Base-by-base conservation (phyloP, 352 stramenopile genomes). In the Pythium folliculosum region DNA sequence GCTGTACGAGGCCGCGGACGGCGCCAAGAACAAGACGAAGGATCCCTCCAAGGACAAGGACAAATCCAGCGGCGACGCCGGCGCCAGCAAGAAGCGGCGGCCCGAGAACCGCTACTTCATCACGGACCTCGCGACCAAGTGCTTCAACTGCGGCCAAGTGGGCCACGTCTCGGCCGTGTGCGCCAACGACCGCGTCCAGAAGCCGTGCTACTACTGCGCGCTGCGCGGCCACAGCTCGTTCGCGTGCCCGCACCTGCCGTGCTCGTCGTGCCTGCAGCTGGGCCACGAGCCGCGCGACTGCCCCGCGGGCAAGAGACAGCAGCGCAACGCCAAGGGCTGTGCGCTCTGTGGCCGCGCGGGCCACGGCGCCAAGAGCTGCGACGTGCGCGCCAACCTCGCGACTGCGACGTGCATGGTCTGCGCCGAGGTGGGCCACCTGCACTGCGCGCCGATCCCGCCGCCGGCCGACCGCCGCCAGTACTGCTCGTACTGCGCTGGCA, bases 71-170 rank as follows among this genome's bases (percentile, higher is more conserved):
- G 68, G 73, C 40, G 63, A 70, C 32, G 76, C 6, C 6, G 35
- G 35, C 35, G 35, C 60, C 17, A 43, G 43, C 10, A 76, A 76
- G 32, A 88, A 79, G n/a, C 75, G 75, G 51, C 79, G 82, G 6
- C 79, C 72, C 4, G 86, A 95, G 54, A 91, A 77, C 59, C 78
- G 86, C 48, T 95, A 95, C 47, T 95, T 95, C 54, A 57, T 90
- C 63, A 93, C 84, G 14, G 86, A 95, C 51, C 69, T 95, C 51
- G 77, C 84, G 48, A 93, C 78, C 61, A 95, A 95, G 69, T 95
- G 86, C 69, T 95, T 83, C 70, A 90, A 93, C 65, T 95, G 86
- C 61, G 84, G 83, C 27, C 72, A 95, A 58, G 79, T 93, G 12
- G 86, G 86, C 14, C 86, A 95, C 69, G 86, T 91, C 72, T 81